These are phyloP conservation scores for Heimioporus sp. DNA, from an alignment of 768 basidiomycete species.

Conservation along the genomic window DNA sequence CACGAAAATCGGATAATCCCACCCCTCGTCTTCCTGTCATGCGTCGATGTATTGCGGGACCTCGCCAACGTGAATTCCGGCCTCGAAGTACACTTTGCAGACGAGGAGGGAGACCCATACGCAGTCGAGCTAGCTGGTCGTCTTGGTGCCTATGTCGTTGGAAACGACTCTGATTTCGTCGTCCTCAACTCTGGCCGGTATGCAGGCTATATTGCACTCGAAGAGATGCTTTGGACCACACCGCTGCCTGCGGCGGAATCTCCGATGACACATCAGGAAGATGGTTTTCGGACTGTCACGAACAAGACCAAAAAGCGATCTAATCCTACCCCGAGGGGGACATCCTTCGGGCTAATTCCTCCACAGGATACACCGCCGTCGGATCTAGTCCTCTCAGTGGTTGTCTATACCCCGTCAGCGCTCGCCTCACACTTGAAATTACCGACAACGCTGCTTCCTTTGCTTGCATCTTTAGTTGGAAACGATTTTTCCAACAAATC, in stretches of 20 bases:
- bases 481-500: slow-evolving; percentile 71
- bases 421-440: slow-evolving; percentile 67
- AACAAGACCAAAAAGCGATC: slow-evolving; percentile 49
- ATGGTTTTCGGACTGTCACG: slow-evolving; percentile 60
- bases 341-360: slow-evolving; percentile 46
- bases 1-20: slow-evolving; percentile 74
- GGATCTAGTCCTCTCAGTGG: slow-evolving; percentile 50
- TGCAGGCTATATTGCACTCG: slow-evolving; percentile 71
- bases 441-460: slow-evolving; percentile 68
- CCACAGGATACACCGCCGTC: slow-evolving; percentile 38
- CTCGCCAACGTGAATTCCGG: slow-evolving; percentile 34
- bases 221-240: slow-evolving; percentile 68
- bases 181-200: slow-evolving; percentile 76
- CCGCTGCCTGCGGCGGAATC: slow-evolving; percentile 24
- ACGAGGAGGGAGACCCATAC: slow-evolving; percentile 81
- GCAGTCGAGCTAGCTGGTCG: slow-evolving; percentile 81
- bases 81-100: slow-evolving; percentile 66
- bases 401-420: slow-evolving; percentile 56
- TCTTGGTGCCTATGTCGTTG: slow-evolving; percentile 70
- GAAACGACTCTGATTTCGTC: slow-evolving; percentile 82
- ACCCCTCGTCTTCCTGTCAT: slow-evolving; percentile 58
- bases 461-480: slow-evolving; percentile 75
- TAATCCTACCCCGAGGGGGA: slow-evolving; percentile 26
- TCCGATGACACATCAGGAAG: slow-evolving; percentile 34
- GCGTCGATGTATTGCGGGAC: slow-evolving; percentile 50